phyloP scores from a whole-genome alignment of 2,329 filamentous ascomycete genomes.

The Microdochium nivale region DNA sequence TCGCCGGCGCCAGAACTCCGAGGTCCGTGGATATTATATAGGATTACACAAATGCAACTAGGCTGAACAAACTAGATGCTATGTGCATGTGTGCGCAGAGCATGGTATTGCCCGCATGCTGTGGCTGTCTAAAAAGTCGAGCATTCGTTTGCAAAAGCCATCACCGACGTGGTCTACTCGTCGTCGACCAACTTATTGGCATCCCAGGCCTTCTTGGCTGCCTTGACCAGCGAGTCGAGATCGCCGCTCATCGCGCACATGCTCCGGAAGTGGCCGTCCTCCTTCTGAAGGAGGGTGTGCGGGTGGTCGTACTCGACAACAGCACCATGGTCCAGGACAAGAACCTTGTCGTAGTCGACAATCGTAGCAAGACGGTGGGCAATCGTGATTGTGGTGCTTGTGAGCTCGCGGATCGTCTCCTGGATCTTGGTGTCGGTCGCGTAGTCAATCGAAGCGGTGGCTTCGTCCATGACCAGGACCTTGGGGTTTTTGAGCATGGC shows the following conservation, averaged over 20 bases:
- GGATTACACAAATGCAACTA: not conserved
- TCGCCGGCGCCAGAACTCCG: not conserved
- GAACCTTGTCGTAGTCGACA: slow-evolving; percentile 94
- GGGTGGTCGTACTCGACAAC: slow-evolving; percentile 91
- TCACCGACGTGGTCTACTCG: slow-evolving; percentile 11
- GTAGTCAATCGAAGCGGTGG: slow-evolving; percentile 95
- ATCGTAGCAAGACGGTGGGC: slow-evolving; percentile 94
- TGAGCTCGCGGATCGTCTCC: slow-evolving; percentile 87
- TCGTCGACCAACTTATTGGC: slow-evolving; percentile 29
- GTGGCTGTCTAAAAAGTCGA: not conserved
- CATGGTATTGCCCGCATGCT: too few relatives aligned
- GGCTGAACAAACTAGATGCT: not conserved
- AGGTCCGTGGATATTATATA: not conserved
- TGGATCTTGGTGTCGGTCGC: slow-evolving; percentile 94
- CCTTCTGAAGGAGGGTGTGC: slow-evolving; percentile 66
- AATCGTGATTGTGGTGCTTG: slow-evolving; percentile 91
- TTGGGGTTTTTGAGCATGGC: slow-evolving; percentile 86
- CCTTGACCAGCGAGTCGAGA: slow-evolving; percentile 37
- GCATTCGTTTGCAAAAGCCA: not conserved
- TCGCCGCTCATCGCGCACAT: slow-evolving; percentile 62
- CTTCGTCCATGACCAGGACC: slow-evolving; percentile 98
- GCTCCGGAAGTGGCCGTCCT: slow-evolving; percentile 53
- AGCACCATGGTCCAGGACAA: slow-evolving; percentile 82
- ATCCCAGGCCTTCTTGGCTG: slow-evolving; percentile 44
- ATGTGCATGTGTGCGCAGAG: not conserved